phyloP scores from a whole-genome alignment of 2,329 filamentous ascomycete species.

The Zasmidium citrigriseum region DNA sequence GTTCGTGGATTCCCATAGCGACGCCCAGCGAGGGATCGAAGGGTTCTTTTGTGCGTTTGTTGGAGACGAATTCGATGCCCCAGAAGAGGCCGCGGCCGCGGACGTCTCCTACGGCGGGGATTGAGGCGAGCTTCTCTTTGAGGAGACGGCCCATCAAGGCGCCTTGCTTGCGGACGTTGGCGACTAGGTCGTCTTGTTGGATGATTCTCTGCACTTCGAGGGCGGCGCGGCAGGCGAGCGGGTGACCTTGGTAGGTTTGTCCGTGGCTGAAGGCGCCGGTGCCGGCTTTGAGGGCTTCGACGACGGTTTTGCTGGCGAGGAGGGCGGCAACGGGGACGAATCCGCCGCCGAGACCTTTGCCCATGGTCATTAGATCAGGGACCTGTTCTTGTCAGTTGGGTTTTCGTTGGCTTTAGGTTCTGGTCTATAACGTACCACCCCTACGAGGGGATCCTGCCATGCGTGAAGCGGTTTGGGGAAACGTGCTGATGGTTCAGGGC shows the following conservation, averaged over 20 bases:
- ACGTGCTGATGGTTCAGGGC: slow-evolving; percentile 38
- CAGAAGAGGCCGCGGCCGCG: slow-evolving; percentile 62
- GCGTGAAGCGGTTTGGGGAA: slow-evolving; percentile 53
- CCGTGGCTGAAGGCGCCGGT: slow-evolving; percentile 58
- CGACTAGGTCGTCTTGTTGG: slow-evolving; percentile 56
- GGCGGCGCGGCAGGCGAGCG: slow-evolving; percentile 61
- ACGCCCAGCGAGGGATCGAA: slow-evolving; percentile 51
- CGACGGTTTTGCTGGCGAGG: slow-evolving; percentile 55
- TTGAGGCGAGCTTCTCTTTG: slow-evolving; percentile 42
- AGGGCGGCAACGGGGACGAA: slow-evolving; percentile 64
- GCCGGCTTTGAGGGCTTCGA: slow-evolving; percentile 48
- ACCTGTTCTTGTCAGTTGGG: slow-evolving; percentile 24
- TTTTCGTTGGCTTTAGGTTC: neutral
- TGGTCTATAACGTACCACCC: slow-evolving; percentile 39
- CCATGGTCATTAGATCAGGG: slow-evolving; percentile 67
- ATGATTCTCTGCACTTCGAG: slow-evolving; percentile 65
- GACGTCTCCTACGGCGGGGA: slow-evolving; percentile 60
- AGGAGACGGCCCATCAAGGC: slow-evolving; percentile 48
- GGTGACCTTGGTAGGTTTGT: slow-evolving; percentile 65
- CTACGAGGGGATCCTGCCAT: slow-evolving; percentile 58
- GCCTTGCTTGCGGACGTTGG: slow-evolving; percentile 60
- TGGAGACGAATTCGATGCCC: slow-evolving; percentile 60
- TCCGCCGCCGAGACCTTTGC: slow-evolving; percentile 67
- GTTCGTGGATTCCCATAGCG: slow-evolving; percentile 53
- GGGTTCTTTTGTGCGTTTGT: slow-evolving; percentile 56